phyloP scores from a whole-genome alignment of 2,329 filamentous ascomycete genomes.

The Plenodomus lindquistii region DNA sequence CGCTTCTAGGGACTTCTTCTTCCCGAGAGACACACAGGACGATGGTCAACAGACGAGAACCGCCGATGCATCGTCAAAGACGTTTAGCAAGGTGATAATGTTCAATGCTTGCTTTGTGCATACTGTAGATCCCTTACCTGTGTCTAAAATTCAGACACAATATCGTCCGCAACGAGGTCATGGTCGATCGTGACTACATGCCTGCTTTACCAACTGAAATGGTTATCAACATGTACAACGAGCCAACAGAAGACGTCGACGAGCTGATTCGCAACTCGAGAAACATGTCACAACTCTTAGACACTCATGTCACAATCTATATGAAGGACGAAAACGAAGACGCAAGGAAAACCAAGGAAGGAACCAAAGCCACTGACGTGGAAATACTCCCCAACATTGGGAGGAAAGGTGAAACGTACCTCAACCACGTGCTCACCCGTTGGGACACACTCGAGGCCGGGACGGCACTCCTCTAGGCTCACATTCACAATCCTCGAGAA shows the following conservation, averaged over 20 bases:
- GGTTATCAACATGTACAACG: constrained; percentile 46
- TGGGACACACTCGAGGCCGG: constrained; percentile 52
- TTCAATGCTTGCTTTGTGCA: constrained; percentile 9
- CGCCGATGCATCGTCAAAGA: not conserved
- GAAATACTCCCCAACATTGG: constrained; percentile 46
- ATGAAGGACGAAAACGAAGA: constrained; percentile 36
- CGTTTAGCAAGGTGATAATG: constrained; percentile 6
- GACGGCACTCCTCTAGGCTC: constrained; percentile 55
- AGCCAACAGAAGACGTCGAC: constrained; percentile 29
- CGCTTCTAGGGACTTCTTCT: constrained; percentile 19
- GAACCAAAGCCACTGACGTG: constrained; percentile 31
- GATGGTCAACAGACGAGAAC: not conserved
- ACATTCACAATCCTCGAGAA: constrained; percentile 45
- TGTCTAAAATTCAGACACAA: constrained; percentile 18
- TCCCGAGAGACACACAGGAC: constrained; percentile 9
- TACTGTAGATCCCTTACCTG: constrained; percentile 23
- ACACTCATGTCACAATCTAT: constrained; percentile 35
- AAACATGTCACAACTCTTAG: constrained; percentile 22
- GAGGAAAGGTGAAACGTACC: constrained; percentile 52
- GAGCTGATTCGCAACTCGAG: constrained; percentile 26
- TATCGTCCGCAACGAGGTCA: constrained; percentile 1
- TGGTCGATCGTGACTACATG: constrained; percentile 24
- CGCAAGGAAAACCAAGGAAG: constrained; percentile 17
- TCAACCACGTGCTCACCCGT: constrained; percentile 50
- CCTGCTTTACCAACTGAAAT: constrained; percentile 31